Conservation (phyloP, 176 grass and related monocot genomes). For the Zoysia japonica region DNA sequence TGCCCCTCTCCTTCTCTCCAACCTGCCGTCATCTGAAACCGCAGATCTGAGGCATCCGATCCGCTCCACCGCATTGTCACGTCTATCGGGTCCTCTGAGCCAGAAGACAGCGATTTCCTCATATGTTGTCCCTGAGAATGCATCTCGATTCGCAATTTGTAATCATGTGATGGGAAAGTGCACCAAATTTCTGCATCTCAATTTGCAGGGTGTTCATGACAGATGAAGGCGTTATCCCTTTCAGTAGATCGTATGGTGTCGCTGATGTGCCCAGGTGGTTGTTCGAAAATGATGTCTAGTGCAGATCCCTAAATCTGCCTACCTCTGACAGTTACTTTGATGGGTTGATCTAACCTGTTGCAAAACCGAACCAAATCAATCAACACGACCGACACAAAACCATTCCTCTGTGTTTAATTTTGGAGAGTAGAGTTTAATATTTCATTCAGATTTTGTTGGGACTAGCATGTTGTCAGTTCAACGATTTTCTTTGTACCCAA, state of each 20-base stretch:
- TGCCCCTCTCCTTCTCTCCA: background rate
- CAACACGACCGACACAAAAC: background rate
- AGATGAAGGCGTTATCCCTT: background rate
- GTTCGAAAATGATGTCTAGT: background rate
- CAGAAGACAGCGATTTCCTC: background rate
- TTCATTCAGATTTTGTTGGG: background rate
- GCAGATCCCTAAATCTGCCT: background rate
- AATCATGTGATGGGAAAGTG: background rate
- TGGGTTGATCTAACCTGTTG: background rate
- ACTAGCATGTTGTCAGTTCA: background rate
- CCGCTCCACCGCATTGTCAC: background rate
- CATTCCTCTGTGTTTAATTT: background rate
- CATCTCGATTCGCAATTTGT: background rate
- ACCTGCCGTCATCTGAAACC: background rate
- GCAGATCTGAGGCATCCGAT: slow-evolving; percentile 9
- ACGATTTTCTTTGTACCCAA: background rate
- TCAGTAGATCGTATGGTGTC: background rate
- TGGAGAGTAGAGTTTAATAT: background rate
- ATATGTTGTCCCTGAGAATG: background rate
- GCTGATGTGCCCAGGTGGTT: background rate
- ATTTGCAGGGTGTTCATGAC: background rate
- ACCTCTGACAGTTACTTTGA: background rate
- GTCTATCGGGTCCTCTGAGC: background rate
- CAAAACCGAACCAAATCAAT: background rate
- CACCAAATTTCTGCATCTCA: background rate